Evolutionary conservation across 78 protist species (phyloP), one percentile per base, ranked within the genome.

Genomic region (slime mould (Dictyostelium discoideum)): DNA sequence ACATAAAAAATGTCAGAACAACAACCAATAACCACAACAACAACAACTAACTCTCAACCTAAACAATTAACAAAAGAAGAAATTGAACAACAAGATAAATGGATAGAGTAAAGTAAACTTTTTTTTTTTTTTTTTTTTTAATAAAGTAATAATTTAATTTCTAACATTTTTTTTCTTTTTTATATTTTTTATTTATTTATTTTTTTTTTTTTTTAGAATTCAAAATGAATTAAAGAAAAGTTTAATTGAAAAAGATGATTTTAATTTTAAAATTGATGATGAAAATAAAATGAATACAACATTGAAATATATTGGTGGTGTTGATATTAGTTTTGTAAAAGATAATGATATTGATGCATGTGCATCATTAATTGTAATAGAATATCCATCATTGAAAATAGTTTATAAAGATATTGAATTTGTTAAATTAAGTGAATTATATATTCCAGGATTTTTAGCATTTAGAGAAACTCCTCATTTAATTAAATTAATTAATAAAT

Each of bases 391-490:
- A 67, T 29, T 92, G 13, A 50, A 92, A 63, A 78, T 92, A 5
- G 89, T 92, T 11, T 74, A 92, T 54, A 37, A 92, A 67, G 72
- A 69, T 50, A 42, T 63, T 6, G 87, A 74, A 39, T 86, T 92
- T 67, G 85, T 92, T 14, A 92, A 92, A 76, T 40, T 93, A 77
- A 37, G 6, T 5, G 67, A 81, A 24, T 92, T 92, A 7, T 96
- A 96, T 40, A 95, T 87, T 39, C 94, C 97, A 18, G 96, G 97
- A 7, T 96, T 96, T 60, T 69, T 96, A 29, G 97, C 96, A 24
- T 96, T 92, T 39, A 42, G 97, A 37, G 97, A 96, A 80, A 26
- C 60, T 13, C 89, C 87, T 13, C 84, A 65, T 18, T 13, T 93
- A 50, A 88, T 81, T 1, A 11, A 22, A 16, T 46, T 93, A 78